Base-by-base conservation (phyloP, 495 filamentous ascomycete species). In the Podospora anserina region DNA sequence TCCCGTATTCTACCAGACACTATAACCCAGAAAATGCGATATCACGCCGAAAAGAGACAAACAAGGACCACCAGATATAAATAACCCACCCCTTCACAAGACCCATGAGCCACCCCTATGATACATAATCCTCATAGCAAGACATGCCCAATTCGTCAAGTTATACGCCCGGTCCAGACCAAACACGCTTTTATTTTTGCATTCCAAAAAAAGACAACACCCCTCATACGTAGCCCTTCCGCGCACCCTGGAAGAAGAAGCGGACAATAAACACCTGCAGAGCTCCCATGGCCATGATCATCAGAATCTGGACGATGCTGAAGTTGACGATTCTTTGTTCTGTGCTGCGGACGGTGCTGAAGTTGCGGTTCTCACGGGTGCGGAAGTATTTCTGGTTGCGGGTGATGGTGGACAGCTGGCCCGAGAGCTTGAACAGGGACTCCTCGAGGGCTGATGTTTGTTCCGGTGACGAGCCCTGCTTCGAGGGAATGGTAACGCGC, bases 301-400 rank as follows among this genome's bases (percentile, higher is more conserved):
- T 88, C 69, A 88, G 82, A 69, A 89, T 88, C 82, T 99, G 96
- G 67, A 97, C 90, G 60, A 99, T 83, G 74, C 92, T 96, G 81
- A 99, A 97, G 78, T 97, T 97, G 81, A 97, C 94, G 71, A 99
- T 98, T 58, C 96, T 85, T 70, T 85, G 86, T 83, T 99, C 96
- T 32, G 96, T 99, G 80, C 93, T 97, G 77, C 93, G 86, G 65
- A 99, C 96, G 5, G 96, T 99, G 80, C 92, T 96, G 81, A 98
- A 97, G 79, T 99, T 99, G 60, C 96, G 88, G 84, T 99, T 98
- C 84, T 99, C 96, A 70, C 96, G 88, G 2, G 96, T 99, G 39
- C 96, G 91, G 89, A 99, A 99, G 82, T 98, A 98, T 77, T 98
- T 98, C 78, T 99, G 96, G 83, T 97, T 97, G 61, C 96, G 89